phyloP scores from a whole-genome alignment of 192 early-diverging fungal species.

The Paraglomus brasilianum region DNA sequence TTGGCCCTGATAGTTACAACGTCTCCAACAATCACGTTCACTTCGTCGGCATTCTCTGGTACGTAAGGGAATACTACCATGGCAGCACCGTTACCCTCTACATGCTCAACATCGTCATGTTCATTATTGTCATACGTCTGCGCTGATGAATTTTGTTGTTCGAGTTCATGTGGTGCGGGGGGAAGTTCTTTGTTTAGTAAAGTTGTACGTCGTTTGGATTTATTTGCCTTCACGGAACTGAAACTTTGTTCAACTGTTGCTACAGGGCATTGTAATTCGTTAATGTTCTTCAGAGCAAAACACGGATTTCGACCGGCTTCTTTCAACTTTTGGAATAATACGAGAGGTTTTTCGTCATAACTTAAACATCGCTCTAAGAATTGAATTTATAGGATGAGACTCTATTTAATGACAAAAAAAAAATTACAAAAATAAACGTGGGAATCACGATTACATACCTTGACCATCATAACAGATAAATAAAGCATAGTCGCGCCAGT shows the following conservation, averaged over 20 bases:
- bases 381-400: neutral
- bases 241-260: conserved; percentile 26
- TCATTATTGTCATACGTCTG: conserved; percentile 25
- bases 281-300: conserved; percentile 70
- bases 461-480: conserved; percentile 74
- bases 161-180: conserved; percentile 12
- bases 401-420: neutral
- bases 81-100: conserved; percentile 46
- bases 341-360: conserved; percentile 76
- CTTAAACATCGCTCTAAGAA: conserved; percentile 62
- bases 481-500: conserved; percentile 83
- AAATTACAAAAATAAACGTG: conserved; percentile 25
- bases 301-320: conserved; percentile 67
- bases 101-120: conserved; percentile 8
- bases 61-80: conserved; percentile 64
- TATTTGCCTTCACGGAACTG: conserved; percentile 21
- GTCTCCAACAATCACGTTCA: conserved; percentile 62
- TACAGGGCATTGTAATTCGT: conserved; percentile 45
- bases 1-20: conserved; percentile 55
- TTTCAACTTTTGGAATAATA: conserved; percentile 71
- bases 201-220: conserved; percentile 24
- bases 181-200: conserved; percentile 31
- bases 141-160: neutral
- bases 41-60: conserved; percentile 56
- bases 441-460: conserved; percentile 42